Evolutionary conservation across 805 yeast genomes (phyloP), one percentile per base, ranked within the genome.

Genomic region (Candida berthetii): DNA sequence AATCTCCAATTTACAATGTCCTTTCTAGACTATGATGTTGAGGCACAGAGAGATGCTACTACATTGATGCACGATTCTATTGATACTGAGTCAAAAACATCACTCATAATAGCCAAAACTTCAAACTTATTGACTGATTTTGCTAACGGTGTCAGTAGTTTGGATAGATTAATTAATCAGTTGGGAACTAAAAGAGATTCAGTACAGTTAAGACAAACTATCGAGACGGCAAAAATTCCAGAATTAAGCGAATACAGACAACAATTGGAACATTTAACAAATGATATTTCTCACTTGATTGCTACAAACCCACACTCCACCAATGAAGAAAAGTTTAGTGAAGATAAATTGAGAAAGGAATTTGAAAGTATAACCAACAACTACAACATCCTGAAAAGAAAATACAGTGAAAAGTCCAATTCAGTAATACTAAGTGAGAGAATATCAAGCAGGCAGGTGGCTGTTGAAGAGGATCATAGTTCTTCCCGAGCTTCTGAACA

Each of bases 281-380:
- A 49, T 37, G 58, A 51, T 37, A 50, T 54, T 2, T 48, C 55
- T 2, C 49, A 49, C 29, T 37, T 56, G 22, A 44, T 54, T 19
- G 35, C 57, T 3, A 46, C 35, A 19, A 45, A 42, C 35, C 27
- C 31, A 13, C 16, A 31, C 20, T 43, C 48, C 15, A 41, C 42
- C 5, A 45, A 48, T 17, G 50, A 50, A 31, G 57, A 50, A 32
- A 50, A 48, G 35, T 56, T 55, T 42, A 55, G 54, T 31, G 57
- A 54, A 36, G 61, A 56, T 33, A 72, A 83, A 43, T 58, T 85
- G 16, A 63, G 67, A 14, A 66, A 66, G 18, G 91, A 85, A 57
- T 79, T 76, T 49, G 66, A 66, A 25, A 71, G 68, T 16, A 66
- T 84, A 17, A 71, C 73, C 46, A 62, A 62, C 35, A 72, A 61